phyloP scores from a whole-genome alignment of 306 rosid species.

The Cicer arietinum region DNA sequence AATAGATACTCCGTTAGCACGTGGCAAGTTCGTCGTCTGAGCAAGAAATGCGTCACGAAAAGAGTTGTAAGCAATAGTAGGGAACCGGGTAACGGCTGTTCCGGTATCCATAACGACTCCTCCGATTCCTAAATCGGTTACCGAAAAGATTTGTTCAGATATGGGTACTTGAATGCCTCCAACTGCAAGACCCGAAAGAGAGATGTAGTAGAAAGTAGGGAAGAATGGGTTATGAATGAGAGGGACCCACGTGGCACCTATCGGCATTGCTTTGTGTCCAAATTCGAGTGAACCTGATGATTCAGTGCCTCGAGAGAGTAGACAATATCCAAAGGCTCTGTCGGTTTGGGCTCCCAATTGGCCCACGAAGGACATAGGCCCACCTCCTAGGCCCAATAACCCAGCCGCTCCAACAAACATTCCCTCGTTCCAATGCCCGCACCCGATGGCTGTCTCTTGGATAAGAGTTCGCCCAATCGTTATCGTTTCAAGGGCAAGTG shows the following conservation, averaged over 20 bases:
- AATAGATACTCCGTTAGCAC: constrained; percentile 65
- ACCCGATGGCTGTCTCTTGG: constrained; percentile 78
- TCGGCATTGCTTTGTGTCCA: constrained; percentile 79
- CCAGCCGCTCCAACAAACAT: constrained; percentile 95
- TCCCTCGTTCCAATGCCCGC: constrained; percentile 85
- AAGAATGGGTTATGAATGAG: constrained; percentile 65
- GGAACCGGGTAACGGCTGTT: constrained; percentile 85
- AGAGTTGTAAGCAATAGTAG: constrained; percentile 61
- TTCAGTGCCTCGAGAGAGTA: constrained; percentile 63
- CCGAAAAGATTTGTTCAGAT: constrained; percentile 55
- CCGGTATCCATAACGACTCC: constrained; percentile 96
- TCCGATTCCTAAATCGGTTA: constrained; percentile 65
- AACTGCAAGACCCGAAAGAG: constrained; percentile 78
- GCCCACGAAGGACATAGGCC: constrained; percentile 83
- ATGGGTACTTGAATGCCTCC: constrained; percentile 69
- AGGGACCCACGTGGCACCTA: constrained; percentile 87
- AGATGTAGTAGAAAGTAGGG: constrained; percentile 79
- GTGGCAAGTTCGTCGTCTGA: constrained; percentile 75
- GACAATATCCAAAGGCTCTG: constrained; percentile 74
- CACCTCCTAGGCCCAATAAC: constrained; percentile 82
- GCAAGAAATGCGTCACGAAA: constrained; percentile 66
- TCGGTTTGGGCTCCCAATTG: constrained; percentile 85
- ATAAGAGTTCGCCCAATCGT: constrained; percentile 67
- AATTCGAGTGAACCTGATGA: constrained; percentile 71
- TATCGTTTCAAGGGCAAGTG: constrained; percentile 80